Evolutionary conservation across 2,329 filamentous ascomycete species (phyloP).

Genomic region (Furcasterigmium sp.): DNA sequence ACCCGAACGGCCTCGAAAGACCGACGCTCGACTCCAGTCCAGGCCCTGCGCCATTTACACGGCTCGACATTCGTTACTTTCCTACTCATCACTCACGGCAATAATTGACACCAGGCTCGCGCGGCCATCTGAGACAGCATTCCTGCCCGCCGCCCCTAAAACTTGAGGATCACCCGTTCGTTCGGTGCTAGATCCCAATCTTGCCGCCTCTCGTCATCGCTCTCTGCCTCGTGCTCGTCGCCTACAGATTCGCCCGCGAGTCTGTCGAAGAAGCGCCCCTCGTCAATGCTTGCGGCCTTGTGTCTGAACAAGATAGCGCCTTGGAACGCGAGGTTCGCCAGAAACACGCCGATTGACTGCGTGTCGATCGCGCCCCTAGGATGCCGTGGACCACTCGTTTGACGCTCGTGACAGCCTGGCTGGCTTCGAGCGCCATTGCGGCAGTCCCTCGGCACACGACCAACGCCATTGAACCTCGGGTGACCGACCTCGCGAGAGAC

Average conservation of each 20-base stretch:
- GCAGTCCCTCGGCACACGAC: not conserved
- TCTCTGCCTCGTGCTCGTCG: too few relatives aligned
- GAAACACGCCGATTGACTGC: too few relatives aligned
- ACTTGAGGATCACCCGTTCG: not conserved
- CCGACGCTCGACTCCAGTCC: not conserved
- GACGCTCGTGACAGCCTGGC: not conserved
- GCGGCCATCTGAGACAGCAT: not conserved
- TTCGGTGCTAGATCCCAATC: not conserved
- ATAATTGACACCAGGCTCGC: not conserved
- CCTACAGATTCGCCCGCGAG: too few relatives aligned
- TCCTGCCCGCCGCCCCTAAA: not conserved
- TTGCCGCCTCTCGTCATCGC: too few relatives aligned
- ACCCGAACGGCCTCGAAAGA: not conserved
- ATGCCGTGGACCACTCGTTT: constrained; percentile 1
- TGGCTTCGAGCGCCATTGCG: not conserved
- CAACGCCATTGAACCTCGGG: not conserved
- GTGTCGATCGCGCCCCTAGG: too few relatives aligned
- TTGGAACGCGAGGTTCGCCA: too few relatives aligned
- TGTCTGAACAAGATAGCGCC: too few relatives aligned
- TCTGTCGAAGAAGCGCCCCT: too few relatives aligned
- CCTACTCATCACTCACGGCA: not conserved
- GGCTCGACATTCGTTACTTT: not conserved
- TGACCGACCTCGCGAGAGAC: not conserved
- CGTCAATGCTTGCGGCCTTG: too few relatives aligned
- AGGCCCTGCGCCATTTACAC: not conserved